Evolutionary conservation across 345 rosid genomes (phyloP).

Genomic region (Turnera subulata): DNA sequence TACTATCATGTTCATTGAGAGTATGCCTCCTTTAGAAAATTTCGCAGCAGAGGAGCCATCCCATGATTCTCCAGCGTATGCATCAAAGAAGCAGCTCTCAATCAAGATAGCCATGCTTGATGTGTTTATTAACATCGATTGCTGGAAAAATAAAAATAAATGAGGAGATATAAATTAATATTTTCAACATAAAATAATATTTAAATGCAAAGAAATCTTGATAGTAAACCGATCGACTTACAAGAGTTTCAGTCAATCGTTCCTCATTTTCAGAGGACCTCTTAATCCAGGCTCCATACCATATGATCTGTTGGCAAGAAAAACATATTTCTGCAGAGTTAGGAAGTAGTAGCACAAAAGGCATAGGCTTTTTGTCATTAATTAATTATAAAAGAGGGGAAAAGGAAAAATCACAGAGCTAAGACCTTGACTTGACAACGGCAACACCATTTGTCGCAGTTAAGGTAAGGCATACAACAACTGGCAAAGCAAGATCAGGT

Average conservation of each 20-base stretch:
- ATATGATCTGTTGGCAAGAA: slow-evolving; percentile 41
- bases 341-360: too few relatives aligned
- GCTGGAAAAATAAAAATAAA: too few relatives aligned
- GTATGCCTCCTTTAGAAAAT: slow-evolving; percentile 41
- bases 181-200: too few relatives aligned
- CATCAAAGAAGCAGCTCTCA: slow-evolving; percentile 42
- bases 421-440: too few relatives aligned
- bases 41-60: slow-evolving; percentile 37
- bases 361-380: too few relatives aligned
- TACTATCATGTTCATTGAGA: slow-evolving; percentile 23
- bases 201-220: not conserved
- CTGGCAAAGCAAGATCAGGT: too few relatives aligned
- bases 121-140: slow-evolving; percentile 26
- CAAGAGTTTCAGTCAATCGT: slow-evolving; percentile 31
- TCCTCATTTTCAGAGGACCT: slow-evolving; percentile 42
- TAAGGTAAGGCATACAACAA: too few relatives aligned
- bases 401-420: not conserved
- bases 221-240: slow-evolving; percentile 28
- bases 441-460: too few relatives aligned
- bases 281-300: slow-evolving; percentile 67
- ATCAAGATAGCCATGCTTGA: slow-evolving; percentile 42
- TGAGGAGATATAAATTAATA: too few relatives aligned
- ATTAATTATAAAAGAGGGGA: too few relatives aligned
- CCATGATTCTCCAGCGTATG: slow-evolving; percentile 52
- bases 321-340: not conserved